Evolutionary conservation across 306 rosid genomes (phyloP), one percentile per base, ranked within the genome.

Genomic region (Begonia loranthoides): DNA sequence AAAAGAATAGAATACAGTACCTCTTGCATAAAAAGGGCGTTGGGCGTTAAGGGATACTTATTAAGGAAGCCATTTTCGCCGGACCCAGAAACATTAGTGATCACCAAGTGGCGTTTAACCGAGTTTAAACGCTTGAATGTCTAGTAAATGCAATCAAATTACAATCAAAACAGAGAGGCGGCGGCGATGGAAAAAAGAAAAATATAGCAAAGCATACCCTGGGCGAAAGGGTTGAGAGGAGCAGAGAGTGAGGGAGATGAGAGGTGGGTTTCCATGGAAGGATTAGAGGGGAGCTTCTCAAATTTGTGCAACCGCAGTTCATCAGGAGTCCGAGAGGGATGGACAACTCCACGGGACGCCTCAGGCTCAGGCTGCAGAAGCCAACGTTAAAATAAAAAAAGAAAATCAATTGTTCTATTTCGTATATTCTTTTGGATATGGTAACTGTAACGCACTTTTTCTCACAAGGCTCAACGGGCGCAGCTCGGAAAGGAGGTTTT

Each of bases 21-120:
- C 99, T 92, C 99, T 43, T 83, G 80, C 74, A 73, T 59, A 62
- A 92, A 92, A 66, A 86, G 87, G 62, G 78, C 83, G 68, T 75
- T 83, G 70, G 96, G 84, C 47, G 80, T 67, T 51, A 61, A 48
- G 17, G 80, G 73, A 63, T 76, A 73, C 17, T 86, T 89, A 52
- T 80, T 68, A 49, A 62, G 51, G 34, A 84, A 62, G 61, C 71
- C 75, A 68, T 70, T 69, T 65, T 64, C 88, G 47, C 74, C 78
- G 15, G 73, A 69, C 51, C 82, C 88, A 70, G 73, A 67, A 74
- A 70, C 62, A 47, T 74, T 86, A 51, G 79, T 72, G n/a, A 71
- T 73, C 50, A 72, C 51, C 16, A 63, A 49, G 21, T 71, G 79
- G 66, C 73, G 71, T 73, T 72, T 74, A 55, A 44, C 58, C 54